Conservation (phyloP, 768 basidiomycete species). For the Mycena latifolia region DNA sequence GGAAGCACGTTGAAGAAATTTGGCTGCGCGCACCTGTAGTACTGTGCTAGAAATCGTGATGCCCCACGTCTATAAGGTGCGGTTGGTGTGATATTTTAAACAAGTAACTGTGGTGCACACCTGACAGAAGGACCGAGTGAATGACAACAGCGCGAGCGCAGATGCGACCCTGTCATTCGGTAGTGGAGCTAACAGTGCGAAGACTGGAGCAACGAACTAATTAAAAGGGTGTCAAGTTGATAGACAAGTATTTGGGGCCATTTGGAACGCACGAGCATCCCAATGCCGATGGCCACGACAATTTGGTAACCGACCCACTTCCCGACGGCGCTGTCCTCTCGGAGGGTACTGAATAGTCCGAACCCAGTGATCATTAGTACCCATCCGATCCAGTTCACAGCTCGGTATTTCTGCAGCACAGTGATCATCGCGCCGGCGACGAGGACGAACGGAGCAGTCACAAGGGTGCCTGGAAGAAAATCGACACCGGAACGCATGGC, state of each 20-base stretch:
- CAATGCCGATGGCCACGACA: constrained; percentile 18
- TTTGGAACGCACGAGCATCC: too few relatives aligned
- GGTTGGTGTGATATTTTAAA: too few relatives aligned
- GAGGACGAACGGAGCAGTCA: constrained; percentile 52
- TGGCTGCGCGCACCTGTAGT: background rate
- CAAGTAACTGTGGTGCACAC: too few relatives aligned
- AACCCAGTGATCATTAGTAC: constrained; percentile 48
- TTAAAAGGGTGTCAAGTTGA: too few relatives aligned
- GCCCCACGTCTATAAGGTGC: too few relatives aligned
- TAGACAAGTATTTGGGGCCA: too few relatives aligned
- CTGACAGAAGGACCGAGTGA: constrained; percentile 42
- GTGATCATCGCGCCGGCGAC: constrained; percentile 47
- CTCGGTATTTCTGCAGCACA: constrained; percentile 47
- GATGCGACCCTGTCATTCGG: constrained; percentile 47
- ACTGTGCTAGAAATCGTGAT: background rate
- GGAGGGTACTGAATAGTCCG: constrained; percentile 45
- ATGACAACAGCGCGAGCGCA: constrained; percentile 51
- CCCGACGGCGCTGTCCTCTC: constrained; percentile 34
- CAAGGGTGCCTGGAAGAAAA: constrained; percentile 26
- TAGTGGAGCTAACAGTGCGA: constrained; percentile 53
- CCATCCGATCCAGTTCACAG: constrained; percentile 52
- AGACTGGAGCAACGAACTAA: constrained; percentile 39
- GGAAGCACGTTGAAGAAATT: background rate
- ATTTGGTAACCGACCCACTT: constrained; percentile 45
- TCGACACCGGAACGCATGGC: constrained; percentile 52